These are phyloP conservation scores for Quercus rubra DNA, from an alignment of 306 rosid species.

Conservation along the genomic window DNA sequence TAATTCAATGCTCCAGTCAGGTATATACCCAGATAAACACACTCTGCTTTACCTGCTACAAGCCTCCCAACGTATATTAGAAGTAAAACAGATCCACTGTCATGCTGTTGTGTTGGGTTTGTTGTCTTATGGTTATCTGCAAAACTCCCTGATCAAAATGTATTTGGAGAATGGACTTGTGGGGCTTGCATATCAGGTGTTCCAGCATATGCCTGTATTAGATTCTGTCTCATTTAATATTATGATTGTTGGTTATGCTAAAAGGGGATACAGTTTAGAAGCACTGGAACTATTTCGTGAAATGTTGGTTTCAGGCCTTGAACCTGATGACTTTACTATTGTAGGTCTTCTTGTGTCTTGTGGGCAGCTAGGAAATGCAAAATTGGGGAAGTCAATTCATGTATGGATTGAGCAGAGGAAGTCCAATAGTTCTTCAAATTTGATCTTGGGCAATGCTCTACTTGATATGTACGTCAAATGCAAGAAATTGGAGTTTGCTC, in stretches of 20 bases:
- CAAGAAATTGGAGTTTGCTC: conserved; percentile 34
- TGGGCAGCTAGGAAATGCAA: conserved; percentile 32
- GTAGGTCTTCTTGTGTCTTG: conserved; percentile 49
- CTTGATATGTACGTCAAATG: conserved; percentile 55
- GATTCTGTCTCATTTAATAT: conserved; percentile 48
- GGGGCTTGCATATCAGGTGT: conserved; percentile 35
- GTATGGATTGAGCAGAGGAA: conserved; percentile 49
- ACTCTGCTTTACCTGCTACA: conserved; percentile 44
- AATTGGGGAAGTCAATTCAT: conserved; percentile 57
- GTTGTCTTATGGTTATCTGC: conserved; percentile 36
- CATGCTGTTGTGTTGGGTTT: conserved; percentile 49
- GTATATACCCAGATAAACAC: conserved; percentile 39
- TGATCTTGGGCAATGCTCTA: conserved; percentile 54
- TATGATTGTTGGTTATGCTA: conserved; percentile 43
- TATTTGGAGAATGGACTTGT: conserved; percentile 37
- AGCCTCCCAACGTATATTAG: conserved; percentile 25
- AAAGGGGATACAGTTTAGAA: conserved; percentile 29
- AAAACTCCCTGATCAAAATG: conserved; percentile 33
- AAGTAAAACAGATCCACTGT: conserved; percentile 45
- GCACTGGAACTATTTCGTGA: conserved; percentile 35
- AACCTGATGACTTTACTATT: conserved; percentile 46
- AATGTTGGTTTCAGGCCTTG: conserved; percentile 35
- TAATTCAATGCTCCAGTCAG: conserved; percentile 35
- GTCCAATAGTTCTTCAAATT: conserved; percentile 31
- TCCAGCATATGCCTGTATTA: conserved; percentile 19